Evolutionary conservation across 257 asterid species (phyloP), one percentile per base, ranked within the genome.

Genomic region (Solanum paucissectum): DNA sequence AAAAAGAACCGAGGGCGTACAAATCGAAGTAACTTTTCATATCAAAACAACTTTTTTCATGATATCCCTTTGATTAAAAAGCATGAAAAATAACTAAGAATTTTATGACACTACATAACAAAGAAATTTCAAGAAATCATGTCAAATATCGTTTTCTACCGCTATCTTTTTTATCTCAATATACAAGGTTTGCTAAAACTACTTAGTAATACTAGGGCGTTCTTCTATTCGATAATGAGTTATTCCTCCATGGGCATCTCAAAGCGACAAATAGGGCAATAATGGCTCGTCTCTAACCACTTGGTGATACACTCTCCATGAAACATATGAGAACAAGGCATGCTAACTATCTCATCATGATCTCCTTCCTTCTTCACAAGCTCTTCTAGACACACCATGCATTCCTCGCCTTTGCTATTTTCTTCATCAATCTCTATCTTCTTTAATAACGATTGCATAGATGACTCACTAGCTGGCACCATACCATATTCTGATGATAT

Each of bases 301-400:
- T 40, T 60, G 4, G 25, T 21, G 64, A 90, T 82, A 72, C 91
- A 88, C 1, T 46, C 33, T 11, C 75, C 79, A 38, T 90, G 92
- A 73, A 88, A 90, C 60, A 82, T 25, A 60, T 86, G 91, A 9
- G 37, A 46, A 44, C 89, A 88, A 12, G 91, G 88, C 86, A 88
- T 82, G 71, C 77, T 27, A 37, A 68, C 49, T 21, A 27, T 32
- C 11, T 71, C 27, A 72, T 33, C 0, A 36, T 36, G 3, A 74
- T 37, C 32, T 12, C 20, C 1, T 33, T 42, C 66, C 58, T 27
- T 46, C 38, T 27, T 66, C 33, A 16, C 21, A 14, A 87, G 46
- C 13, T 52, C 38, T 5, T 87, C 88, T 29, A 87, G 27, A 52
- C 88, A 75, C 33, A 58, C 69, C 40, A 36, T 4, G 58, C 88